Conservation (phyloP, 768 basidiomycete genomes). For the Suillus americanus region DNA sequence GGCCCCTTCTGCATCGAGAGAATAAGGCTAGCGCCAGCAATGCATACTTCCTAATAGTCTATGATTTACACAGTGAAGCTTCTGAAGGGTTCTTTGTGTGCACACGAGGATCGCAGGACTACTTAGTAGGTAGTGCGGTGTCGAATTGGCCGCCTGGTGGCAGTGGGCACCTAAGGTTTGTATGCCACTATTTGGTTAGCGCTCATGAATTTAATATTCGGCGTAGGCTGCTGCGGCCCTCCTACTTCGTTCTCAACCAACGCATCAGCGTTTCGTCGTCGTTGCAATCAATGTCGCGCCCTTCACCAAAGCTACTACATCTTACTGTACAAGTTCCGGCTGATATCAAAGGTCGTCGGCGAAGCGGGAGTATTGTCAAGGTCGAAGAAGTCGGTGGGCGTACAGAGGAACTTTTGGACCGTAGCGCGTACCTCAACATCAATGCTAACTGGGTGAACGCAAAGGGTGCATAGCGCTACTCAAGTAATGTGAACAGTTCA, state of each 20-base stretch:
- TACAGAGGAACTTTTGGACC: constrained; percentile 75
- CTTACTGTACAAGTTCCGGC: constrained; percentile 34
- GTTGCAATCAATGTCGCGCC: constrained; percentile 49
- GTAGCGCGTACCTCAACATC: constrained; percentile 76
- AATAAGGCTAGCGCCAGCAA: not conserved
- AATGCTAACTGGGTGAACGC: constrained; percentile 95
- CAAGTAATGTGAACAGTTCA: constrained; percentile 2
- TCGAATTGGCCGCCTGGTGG: not conserved
- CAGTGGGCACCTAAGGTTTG: not conserved
- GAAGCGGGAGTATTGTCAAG: constrained; percentile 78
- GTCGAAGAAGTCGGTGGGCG: constrained; percentile 80
- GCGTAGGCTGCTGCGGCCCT: not conserved
- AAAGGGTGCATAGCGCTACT: constrained; percentile 59
- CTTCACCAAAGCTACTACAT: constrained; percentile 53
- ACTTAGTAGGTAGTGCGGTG: not conserved
- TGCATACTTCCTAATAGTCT: not conserved
- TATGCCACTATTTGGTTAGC: not conserved
- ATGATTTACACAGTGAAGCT: not conserved
- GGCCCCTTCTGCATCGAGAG: not conserved
- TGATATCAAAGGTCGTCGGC: constrained; percentile 44
- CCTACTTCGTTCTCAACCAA: constrained; percentile 1
- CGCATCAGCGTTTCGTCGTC: not conserved
- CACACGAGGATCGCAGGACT: not conserved
- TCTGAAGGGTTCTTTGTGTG: not conserved
- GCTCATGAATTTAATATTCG: not conserved